These are phyloP conservation scores for Malus orientalis DNA, from an alignment of 306 rosid species.

Conservation along the genomic window DNA sequence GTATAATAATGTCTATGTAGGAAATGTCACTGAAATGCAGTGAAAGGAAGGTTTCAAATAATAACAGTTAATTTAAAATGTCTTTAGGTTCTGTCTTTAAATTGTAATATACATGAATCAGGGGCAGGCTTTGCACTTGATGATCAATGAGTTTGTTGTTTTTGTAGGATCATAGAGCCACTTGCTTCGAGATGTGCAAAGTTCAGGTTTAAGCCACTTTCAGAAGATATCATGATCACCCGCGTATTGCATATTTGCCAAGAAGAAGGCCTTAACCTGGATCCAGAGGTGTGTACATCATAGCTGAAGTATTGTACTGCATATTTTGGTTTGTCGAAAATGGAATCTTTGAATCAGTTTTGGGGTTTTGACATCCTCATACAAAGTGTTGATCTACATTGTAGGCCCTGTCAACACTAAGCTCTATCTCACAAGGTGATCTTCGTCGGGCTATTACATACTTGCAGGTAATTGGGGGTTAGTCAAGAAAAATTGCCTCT, in stretches of 20 bases:
- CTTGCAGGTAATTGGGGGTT: slow-evolving; percentile 59
- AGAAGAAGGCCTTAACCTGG: slow-evolving; percentile 81
- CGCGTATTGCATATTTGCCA: slow-evolving; percentile 64
- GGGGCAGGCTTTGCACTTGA: slow-evolving; percentile 5
- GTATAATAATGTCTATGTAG: background rate
- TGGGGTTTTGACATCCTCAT: slow-evolving; percentile 3
- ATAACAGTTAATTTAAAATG: background rate
- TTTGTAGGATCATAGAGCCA: slow-evolving; percentile 86
- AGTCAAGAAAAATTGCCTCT: background rate
- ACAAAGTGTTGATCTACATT: background rate
- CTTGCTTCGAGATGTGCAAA: slow-evolving; percentile 97
- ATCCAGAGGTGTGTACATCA: slow-evolving; percentile 50
- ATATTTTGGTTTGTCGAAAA: background rate
- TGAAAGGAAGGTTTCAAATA: background rate
- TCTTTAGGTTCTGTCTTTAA: background rate
- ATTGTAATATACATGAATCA: background rate
- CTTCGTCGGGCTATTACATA: slow-evolving; percentile 93
- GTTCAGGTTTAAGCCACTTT: slow-evolving; percentile 95
- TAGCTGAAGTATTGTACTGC: background rate
- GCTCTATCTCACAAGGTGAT: slow-evolving; percentile 92
- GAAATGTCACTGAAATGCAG: background rate
- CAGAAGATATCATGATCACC: slow-evolving; percentile 75
- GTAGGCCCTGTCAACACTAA: slow-evolving; percentile 74
- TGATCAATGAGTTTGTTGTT: slow-evolving; percentile 1
- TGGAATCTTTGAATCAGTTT: slow-evolving; percentile 3